Evolutionary conservation across 2,329 filamentous ascomycete genomes (phyloP), one percentile per base, ranked within the genome.

Genomic region (Aspergillus felis): DNA sequence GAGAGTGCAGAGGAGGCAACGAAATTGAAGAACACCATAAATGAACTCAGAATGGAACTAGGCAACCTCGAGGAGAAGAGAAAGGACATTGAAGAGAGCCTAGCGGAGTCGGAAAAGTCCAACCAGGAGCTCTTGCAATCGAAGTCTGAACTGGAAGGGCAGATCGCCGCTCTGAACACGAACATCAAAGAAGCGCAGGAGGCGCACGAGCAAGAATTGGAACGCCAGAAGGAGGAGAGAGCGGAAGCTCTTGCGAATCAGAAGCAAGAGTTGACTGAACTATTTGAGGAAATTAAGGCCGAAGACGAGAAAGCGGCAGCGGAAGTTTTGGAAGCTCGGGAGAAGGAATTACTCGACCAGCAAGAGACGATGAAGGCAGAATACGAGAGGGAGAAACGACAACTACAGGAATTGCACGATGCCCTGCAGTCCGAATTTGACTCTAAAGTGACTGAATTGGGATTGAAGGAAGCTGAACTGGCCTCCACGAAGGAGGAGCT

Each of bases 1-100:
- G 79, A 82, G 57, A 79, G 79, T 58, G 78, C 79, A 0, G 75
- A 76, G 49, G 81, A 84, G 61, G 76, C 73, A 53, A 68, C 71
- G 8, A 73, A 68, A 44, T 62, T 78, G 50, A 76, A 73, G 62
- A 74, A 75, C 49, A 74, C 68, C 41, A 74, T 79, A 59, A 80
- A 74, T 53, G 78, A 80, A 60, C 73, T 84, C 8, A 76, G 79
- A 32, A 71, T 82, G 44, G 78, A 84, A 59, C 74, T 83, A 54
- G 79, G 69, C 17, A 70, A 72, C 29, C 70, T 82, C 35, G 79
- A 83, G 62, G 80, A 82, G 61, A 81, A 81, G 66, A 74, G 79
- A 49, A 80, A 77, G 54, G 80, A 83, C 58, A 69, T 82, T 27
- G 76, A 79, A 60, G 78, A 82, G 53, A 77, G 71, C 58, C 65